Evolutionary conservation across 495 filamentous ascomycete species (phyloP).

Genomic region (Ascobolus immersus): DNA sequence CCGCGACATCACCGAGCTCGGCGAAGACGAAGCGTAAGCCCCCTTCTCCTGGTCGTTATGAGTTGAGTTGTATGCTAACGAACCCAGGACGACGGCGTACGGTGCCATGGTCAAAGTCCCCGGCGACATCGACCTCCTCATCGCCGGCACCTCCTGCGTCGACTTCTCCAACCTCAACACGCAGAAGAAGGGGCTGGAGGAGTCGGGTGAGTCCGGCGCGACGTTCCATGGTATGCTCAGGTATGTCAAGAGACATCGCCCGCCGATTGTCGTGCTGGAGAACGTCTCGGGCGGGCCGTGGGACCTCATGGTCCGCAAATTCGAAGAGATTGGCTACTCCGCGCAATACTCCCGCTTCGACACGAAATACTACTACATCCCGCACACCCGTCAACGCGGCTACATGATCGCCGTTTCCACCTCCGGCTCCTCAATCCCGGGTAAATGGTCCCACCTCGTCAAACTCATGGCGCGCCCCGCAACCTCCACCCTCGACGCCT

Average conservation of each 20-base stretch:
- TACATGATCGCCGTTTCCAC: conserved; percentile 44
- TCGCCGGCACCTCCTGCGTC: conserved; percentile 56
- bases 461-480: conserved; percentile 27
- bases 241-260: conserved; percentile 30
- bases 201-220: conserved; percentile 37
- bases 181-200: conserved; percentile 21
- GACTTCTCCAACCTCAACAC: conserved; percentile 31
- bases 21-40: conserved; percentile 29
- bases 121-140: conserved; percentile 34
- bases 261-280: conserved; percentile 45
- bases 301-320: conserved; percentile 26
- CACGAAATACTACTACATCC: conserved; percentile 53
- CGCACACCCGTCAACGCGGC: conserved; percentile 47
- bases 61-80: conserved; percentile 7
- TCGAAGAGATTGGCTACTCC: conserved; percentile 30
- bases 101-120: conserved; percentile 36
- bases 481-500: conserved; percentile 36
- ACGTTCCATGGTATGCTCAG: conserved; percentile 40
- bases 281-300: conserved; percentile 45
- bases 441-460: conserved; percentile 20
- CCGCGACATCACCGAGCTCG: conserved; percentile 41
- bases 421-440: conserved; percentile 12
- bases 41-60: background rate
- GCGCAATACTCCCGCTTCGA: conserved; percentile 26
- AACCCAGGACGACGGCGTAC: conserved; percentile 41